Evolutionary conservation across 768 basidiomycete species (phyloP), one percentile per base, ranked within the genome.

Genomic region (Lactifluus pinguis): DNA sequence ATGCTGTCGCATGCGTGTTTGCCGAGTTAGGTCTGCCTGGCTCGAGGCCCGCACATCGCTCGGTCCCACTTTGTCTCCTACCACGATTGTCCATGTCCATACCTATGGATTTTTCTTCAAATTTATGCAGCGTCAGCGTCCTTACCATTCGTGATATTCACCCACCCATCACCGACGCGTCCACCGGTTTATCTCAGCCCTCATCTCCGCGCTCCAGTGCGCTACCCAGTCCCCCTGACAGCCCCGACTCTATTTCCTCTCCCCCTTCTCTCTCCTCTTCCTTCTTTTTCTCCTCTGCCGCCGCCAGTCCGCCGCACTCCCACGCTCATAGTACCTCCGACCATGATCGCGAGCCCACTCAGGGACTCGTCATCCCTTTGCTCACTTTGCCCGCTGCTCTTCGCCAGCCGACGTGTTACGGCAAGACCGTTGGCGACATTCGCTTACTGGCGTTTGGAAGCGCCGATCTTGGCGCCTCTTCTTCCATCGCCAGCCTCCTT

Each of bases 241-340:
- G 85, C 67, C 86, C 73, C 1, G 83, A 77, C 53, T 85, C 84
- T 1, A 73, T 83, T 44, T 88, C 87, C 1, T 88, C 87, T 6
- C 75, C 88, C 3, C 87, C 87, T 1, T 87, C 85, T 1, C 82
- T 87, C 13, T 80, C 83, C 17, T 87, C 85, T 1, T 86, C 85
- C 0, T 87, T 87, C 77, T 86, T 89, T 74, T 88, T 87, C 74
- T 87, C 85, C 36, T 88, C 86, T 10, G 83, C 80, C 0, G 84
- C 84, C 13, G 82, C 81, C 0, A 86, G 84, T 63, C 86, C 83
- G 2, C 82, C 80, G 0, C 83, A 81, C 51, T 72, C 75, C 0
- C 77, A 78, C 36, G 70, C 75, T 21, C 77, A 76, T 19, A 73
- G 25, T 25, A 25, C 25, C 25, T 25, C 74, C 3, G 77, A 79